These are phyloP conservation scores for Baudoinia panamericana DNA, from an alignment of 495 filamentous ascomycete genomes.

Conservation along the genomic window DNA sequence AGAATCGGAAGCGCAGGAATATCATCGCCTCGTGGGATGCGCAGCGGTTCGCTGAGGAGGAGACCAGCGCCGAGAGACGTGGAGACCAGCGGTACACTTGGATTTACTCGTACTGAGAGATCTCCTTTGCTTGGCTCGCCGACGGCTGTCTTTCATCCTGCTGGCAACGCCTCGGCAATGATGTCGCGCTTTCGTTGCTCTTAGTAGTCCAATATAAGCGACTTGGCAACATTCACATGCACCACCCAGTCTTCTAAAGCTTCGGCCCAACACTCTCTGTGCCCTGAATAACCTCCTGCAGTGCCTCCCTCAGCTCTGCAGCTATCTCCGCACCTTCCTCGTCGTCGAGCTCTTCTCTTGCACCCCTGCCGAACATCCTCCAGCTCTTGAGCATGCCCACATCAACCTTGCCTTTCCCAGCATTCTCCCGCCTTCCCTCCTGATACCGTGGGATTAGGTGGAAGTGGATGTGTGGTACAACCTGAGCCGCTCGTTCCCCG, in stretches of 20 bases:
- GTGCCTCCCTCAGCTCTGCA: slow-evolving; percentile 43
- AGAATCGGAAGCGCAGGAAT: not conserved
- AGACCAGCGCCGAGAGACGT: not conserved
- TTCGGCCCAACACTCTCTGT: not conserved
- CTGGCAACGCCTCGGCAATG: too few relatives aligned
- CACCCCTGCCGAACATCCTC: slow-evolving; percentile 71
- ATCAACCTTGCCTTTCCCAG: slow-evolving; percentile 35
- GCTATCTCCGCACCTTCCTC: slow-evolving; percentile 60
- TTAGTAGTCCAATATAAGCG: too few relatives aligned
- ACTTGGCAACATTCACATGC: too few relatives aligned
- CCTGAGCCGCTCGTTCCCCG: slow-evolving; percentile 73
- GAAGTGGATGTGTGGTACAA: slow-evolving; percentile 83
- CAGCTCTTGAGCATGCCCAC: slow-evolving; percentile 44
- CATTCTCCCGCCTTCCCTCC: slow-evolving; percentile 23
- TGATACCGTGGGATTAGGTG: slow-evolving; percentile 65
- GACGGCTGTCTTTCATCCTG: too few relatives aligned
- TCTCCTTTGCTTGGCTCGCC: too few relatives aligned
- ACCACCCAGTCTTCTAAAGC: too few relatives aligned
- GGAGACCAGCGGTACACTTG: too few relatives aligned
- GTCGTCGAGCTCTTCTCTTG: slow-evolving; percentile 73
- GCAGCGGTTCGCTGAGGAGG: not conserved
- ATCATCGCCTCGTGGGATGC: not conserved
- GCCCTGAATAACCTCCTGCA: slow-evolving; percentile 40
- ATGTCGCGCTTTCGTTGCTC: too few relatives aligned
- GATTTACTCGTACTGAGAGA: too few relatives aligned